Percentiles rank a stretch among this genome's conserved stretches.
Conservation (phyloP, 2,329 filamentous ascomycete genomes). For the Zasmidium citrigriseum region DNA sequence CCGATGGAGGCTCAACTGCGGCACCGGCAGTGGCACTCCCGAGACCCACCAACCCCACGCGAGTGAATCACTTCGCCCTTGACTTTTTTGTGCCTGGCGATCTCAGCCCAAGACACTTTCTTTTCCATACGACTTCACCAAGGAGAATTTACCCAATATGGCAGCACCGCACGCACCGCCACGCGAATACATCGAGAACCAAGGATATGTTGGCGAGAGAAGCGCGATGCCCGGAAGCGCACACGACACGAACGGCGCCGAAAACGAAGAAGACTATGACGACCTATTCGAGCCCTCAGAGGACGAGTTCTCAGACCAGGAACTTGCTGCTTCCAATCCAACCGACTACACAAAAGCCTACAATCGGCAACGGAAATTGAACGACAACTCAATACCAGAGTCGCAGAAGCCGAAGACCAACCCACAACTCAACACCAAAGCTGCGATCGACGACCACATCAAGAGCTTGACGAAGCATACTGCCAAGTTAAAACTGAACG, state of each 20-base stretch:
- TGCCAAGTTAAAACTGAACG: constrained; percentile 78
- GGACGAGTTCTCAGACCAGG: constrained; percentile 57
- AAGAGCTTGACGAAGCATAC: constrained; percentile 82
- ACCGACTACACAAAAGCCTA: constrained; percentile 81
- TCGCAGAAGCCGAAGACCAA: constrained; percentile 70
- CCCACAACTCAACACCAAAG: constrained; percentile 75
- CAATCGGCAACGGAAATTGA: constrained; percentile 76
- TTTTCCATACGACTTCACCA: not conserved
- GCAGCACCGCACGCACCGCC: constrained; percentile 27
- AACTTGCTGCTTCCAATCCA: constrained; percentile 58
- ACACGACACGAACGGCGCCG: constrained; percentile 23
- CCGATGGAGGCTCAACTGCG: not conserved
- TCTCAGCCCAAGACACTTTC: not conserved
- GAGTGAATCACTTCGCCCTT: constrained; percentile 3
- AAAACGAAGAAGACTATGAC: constrained; percentile 50
- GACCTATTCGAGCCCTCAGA: constrained; percentile 54
- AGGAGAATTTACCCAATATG: constrained; percentile 8
- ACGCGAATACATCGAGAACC: constrained; percentile 33
- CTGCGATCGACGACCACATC: constrained; percentile 84
- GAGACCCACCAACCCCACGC: not conserved
- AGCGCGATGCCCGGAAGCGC: constrained; percentile 31
- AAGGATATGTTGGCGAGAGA: constrained; percentile 32
- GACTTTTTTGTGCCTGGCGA: constrained; percentile 15
- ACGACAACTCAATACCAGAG: constrained; percentile 52
- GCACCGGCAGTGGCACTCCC: constrained; percentile 7